phyloP scores from a whole-genome alignment of 345 rosid genomes.

The Cardamine occulta region DNA sequence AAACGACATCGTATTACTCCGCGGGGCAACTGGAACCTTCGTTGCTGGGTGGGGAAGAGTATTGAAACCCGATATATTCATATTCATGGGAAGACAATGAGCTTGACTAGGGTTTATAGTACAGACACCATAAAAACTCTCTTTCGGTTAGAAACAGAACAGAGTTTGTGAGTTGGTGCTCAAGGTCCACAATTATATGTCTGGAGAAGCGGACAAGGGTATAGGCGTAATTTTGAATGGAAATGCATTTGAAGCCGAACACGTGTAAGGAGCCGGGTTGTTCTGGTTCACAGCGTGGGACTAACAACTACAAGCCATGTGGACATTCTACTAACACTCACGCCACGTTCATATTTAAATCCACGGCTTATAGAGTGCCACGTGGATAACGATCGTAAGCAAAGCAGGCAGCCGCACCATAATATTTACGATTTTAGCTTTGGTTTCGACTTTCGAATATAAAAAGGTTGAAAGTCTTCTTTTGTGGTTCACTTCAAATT shows the following conservation, averaged over 20 bases:
- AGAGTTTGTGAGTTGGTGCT: background rate
- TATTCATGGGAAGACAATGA: constrained; percentile 57
- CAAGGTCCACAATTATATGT: background rate
- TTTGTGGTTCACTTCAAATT: background rate
- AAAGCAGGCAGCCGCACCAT: background rate
- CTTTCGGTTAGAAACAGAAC: constrained; percentile 1
- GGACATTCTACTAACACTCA: constrained; percentile 25
- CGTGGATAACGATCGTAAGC: constrained; percentile 4
- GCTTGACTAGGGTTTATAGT: constrained; percentile 53
- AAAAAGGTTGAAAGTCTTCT: background rate
- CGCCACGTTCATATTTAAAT: background rate
- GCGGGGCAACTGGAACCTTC: background rate
- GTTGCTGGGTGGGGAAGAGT: constrained; percentile 42
- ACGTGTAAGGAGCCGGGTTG: constrained; percentile 42
- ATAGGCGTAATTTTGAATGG: background rate
- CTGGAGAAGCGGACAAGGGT: background rate
- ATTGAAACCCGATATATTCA: constrained; percentile 51
- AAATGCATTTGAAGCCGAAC: constrained; percentile 20
- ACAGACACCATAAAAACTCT: constrained; percentile 57
- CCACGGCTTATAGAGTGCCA: background rate
- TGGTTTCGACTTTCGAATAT: background rate
- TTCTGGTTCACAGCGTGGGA: constrained; percentile 30
- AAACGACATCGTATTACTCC: constrained; percentile 43
- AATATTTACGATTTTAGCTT: background rate
- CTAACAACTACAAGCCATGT: constrained; percentile 29